Evolutionary conservation across 192 early-diverging fungal species (phyloP).

Genomic region (Anaeromyces robustus): DNA sequence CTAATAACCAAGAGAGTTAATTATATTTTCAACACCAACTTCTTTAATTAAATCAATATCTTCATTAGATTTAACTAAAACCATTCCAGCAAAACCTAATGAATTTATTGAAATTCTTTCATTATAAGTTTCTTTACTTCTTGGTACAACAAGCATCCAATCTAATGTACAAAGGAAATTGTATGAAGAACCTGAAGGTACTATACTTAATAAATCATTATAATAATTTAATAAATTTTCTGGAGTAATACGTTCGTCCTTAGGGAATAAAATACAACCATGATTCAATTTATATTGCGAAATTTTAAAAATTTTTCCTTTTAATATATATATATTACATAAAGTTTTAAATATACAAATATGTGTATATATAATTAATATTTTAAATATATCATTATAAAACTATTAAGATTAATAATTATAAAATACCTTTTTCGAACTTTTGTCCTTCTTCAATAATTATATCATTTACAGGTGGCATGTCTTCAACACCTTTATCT

Average conservation of each 20-base stretch:
- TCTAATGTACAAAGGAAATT: conserved; percentile 34
- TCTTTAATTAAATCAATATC: conserved; percentile 20
- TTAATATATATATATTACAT: too few relatives aligned
- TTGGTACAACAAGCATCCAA: conserved; percentile 37
- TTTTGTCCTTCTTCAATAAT: conserved; percentile 1
- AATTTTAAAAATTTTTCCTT: not conserved
- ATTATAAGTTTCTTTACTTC: conserved; percentile 10
- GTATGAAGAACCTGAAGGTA: conserved; percentile 19
- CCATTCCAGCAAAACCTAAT: conserved; percentile 45
- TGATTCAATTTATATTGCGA: not conserved
- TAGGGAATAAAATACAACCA: not conserved
- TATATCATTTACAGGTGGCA: not conserved
- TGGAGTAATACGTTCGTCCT: not conserved
- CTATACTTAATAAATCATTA: not conserved
- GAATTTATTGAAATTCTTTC: conserved; percentile 39
- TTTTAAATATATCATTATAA: too few relatives aligned
- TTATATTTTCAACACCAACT: conserved; percentile 5
- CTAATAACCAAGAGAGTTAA: too few relatives aligned
- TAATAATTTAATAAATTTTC: not conserved
- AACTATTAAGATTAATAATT: too few relatives aligned
- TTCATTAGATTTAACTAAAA: conserved; percentile 31
- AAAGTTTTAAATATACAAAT: too few relatives aligned
- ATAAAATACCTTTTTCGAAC: too few relatives aligned
- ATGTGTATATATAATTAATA: too few relatives aligned
- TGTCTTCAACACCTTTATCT: conserved; percentile 4